Conservation (phyloP, 176 grass and related monocot genomes). For the Lolium multiflorum region DNA sequence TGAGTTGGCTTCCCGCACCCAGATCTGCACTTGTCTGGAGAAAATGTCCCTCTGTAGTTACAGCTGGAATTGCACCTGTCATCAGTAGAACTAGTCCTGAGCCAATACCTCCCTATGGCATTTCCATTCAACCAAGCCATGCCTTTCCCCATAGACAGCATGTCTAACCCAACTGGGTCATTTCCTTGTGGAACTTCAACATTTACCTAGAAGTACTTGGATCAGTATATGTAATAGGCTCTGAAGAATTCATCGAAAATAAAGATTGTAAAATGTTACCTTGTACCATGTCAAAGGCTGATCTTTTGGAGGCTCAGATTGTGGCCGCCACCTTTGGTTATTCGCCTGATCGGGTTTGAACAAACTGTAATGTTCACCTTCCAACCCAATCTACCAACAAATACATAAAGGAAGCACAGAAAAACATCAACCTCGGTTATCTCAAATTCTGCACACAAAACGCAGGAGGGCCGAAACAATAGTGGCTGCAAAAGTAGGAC, state of each 20-base stretch:
- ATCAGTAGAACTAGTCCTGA: conserved; percentile 62
- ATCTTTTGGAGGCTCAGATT: conserved; percentile 70
- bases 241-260: conserved; percentile 16
- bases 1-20: conserved; percentile 91
- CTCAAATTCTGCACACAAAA: conserved; percentile 24
- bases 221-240: conserved; percentile 30
- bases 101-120: conserved; percentile 86
- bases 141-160: conserved; percentile 97
- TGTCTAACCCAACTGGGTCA: conserved; percentile 85
- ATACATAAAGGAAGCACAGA: conserved; percentile 24
- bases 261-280: conserved; percentile 55
- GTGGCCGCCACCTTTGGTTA: conserved; percentile 63
- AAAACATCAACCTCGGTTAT: conserved; percentile 25
- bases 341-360: conserved; percentile 58
- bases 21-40: conserved; percentile 77
- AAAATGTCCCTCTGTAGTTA: conserved; percentile 82
- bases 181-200: conserved; percentile 81
- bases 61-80: conserved; percentile 69
- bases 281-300: conserved; percentile 98
- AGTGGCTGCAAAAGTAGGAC: background rate
- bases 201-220: conserved; percentile 54
- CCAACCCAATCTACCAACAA: conserved; percentile 81
- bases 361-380: conserved; percentile 78
- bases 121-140: conserved; percentile 95
- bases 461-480: conserved; percentile 8